Conservation (phyloP, 129 eudicot species). For the Saussurea involucrata region DNA sequence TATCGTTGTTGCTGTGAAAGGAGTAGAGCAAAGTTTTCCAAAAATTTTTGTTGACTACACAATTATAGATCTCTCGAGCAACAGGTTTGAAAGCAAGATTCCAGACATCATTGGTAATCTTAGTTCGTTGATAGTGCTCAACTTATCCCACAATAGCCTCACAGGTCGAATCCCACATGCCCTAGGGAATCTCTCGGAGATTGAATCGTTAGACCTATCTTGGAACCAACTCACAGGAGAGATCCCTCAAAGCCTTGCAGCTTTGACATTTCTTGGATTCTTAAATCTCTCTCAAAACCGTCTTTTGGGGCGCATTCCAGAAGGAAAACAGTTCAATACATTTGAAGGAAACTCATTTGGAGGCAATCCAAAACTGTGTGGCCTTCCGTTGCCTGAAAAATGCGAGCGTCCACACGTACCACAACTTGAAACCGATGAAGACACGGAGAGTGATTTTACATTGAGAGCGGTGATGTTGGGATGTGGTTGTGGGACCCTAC, state of each 20-base stretch:
- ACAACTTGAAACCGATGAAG: background rate
- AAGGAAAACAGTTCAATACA: constrained; percentile 10
- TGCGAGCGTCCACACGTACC: constrained; percentile 1
- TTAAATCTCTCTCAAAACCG: constrained; percentile 19
- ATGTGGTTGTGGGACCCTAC: constrained; percentile 4
- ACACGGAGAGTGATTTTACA: background rate
- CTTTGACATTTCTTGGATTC: constrained; percentile 16
- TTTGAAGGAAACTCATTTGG: constrained; percentile 9
- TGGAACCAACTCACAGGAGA: constrained; percentile 24
- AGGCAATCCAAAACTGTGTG: constrained; percentile 12
- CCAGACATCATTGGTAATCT: constrained; percentile 20
- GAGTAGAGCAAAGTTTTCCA: background rate
- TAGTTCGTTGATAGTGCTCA: background rate
- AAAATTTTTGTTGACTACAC: constrained; percentile 4
- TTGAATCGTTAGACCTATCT: constrained; percentile 28
- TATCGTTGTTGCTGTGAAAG: background rate
- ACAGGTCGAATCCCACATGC: constrained; percentile 23
- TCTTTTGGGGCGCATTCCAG: constrained; percentile 11
- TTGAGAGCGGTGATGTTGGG: constrained; percentile 11
- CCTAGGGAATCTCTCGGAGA: constrained; percentile 14
- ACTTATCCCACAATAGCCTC: constrained; percentile 28
- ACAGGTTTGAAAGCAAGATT: constrained; percentile 25
- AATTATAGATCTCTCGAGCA: constrained; percentile 26
- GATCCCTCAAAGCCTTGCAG: constrained; percentile 21
- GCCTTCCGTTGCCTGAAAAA: background rate